These are phyloP conservation scores for Botryosphaeria dothidea DNA, from an alignment of 2,329 filamentous ascomycete species.

Conservation along the genomic window DNA sequence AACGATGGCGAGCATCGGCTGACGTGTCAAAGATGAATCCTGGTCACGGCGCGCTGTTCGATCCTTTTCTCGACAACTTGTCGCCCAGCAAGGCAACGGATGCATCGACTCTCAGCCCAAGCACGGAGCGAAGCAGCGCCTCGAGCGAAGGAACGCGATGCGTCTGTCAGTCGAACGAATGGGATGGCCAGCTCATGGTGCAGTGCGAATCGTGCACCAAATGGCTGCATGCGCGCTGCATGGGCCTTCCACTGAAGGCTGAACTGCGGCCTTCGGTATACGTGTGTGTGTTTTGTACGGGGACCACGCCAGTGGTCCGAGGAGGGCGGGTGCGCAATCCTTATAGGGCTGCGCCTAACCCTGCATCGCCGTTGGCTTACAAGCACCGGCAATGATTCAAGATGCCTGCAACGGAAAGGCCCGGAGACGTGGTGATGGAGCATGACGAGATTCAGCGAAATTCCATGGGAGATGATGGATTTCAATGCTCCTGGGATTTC, in stretches of 20 bases:
- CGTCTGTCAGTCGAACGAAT: conserved; percentile 57
- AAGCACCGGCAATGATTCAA: conserved; percentile 5
- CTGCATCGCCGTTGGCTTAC: conserved; percentile 8
- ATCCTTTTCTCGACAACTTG: conserved; percentile 39
- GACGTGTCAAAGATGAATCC: conserved; percentile 28
- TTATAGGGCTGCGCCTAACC: background rate
- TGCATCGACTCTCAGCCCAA: conserved; percentile 44
- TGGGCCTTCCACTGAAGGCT: conserved; percentile 49
- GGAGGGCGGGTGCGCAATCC: conserved; percentile 35
- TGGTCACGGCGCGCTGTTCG: conserved; percentile 23
- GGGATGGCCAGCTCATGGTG: conserved; percentile 58
- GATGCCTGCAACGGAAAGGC: background rate
- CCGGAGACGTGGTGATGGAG: background rate
- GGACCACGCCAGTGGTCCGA: conserved; percentile 34
- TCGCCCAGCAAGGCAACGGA: conserved; percentile 48
- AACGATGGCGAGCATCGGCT: conserved; percentile 47
- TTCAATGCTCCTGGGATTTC: background rate
- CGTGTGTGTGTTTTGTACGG: conserved; percentile 43
- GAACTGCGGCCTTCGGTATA: conserved; percentile 46
- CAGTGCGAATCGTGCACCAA: conserved; percentile 66
- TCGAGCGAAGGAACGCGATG: conserved; percentile 57
- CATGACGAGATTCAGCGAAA: background rate
- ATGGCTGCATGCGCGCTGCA: conserved; percentile 61
- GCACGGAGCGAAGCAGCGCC: conserved; percentile 54
- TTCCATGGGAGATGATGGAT: background rate